Evolutionary conservation across 1,139 yeast genomes (phyloP).

Genomic region (Zygosaccharomyces pseudobailii): DNA sequence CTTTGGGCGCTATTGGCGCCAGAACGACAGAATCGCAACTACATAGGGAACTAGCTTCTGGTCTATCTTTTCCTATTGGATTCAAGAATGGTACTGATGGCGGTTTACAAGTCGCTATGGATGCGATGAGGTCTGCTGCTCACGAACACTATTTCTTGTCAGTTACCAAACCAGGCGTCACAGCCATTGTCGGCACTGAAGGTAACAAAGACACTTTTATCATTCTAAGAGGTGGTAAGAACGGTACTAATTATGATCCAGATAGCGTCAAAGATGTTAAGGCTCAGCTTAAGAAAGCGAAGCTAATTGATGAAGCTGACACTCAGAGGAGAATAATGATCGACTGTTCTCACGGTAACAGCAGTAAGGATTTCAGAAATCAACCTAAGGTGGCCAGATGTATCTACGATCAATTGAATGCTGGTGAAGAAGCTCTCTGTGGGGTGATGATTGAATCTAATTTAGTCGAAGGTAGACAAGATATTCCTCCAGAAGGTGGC

Average conservation of each 20-base stretch:
- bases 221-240: slow-evolving; percentile 92
- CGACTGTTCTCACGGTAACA: slow-evolving; percentile 96
- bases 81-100: slow-evolving; percentile 98
- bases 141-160: slow-evolving; percentile 92
- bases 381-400: slow-evolving; percentile 88
- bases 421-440: slow-evolving; percentile 75
- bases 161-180: slow-evolving; percentile 92
- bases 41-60: slow-evolving; percentile 94
- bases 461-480: slow-evolving; percentile 87
- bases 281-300: slow-evolving; percentile 55
- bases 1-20: slow-evolving; percentile 96
- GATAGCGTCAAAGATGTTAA: slow-evolving; percentile 66
- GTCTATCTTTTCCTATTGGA: slow-evolving; percentile 93
- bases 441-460: slow-evolving; percentile 97
- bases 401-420: slow-evolving; percentile 69
- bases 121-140: slow-evolving; percentile 88
- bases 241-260: slow-evolving; percentile 84
- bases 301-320: slow-evolving; percentile 43
- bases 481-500: slow-evolving; percentile 76
- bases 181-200: slow-evolving; percentile 90
- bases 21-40: slow-evolving; percentile 96
- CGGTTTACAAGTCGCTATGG: slow-evolving; percentile 83
- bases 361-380: slow-evolving; percentile 81
- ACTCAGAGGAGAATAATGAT: slow-evolving; percentile 78
- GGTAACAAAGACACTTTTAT: slow-evolving; percentile 91